These are phyloP conservation scores for Pseudocercospora fijiensis DNA, from an alignment of 2,329 filamentous ascomycete genomes.

Conservation along the genomic window DNA sequence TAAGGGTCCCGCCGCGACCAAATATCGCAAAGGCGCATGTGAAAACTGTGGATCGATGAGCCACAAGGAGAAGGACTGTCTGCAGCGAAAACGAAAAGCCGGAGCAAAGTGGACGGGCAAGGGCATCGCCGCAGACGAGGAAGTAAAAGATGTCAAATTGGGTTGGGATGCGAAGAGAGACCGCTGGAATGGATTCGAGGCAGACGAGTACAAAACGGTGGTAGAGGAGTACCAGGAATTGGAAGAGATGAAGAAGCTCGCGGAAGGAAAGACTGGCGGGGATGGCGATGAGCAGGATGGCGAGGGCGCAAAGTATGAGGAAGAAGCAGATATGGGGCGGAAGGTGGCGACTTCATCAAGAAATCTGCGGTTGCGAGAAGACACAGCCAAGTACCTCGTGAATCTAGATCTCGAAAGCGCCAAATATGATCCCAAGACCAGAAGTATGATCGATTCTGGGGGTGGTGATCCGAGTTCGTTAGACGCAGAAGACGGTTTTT, in stretches of 20 bases:
- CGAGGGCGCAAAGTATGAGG: conserved; percentile 71
- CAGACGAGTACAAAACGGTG: conserved; percentile 80
- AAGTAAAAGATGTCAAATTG: conserved; percentile 78
- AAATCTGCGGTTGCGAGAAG: conserved; percentile 88
- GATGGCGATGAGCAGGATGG: conserved; percentile 50
- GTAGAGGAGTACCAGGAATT: conserved; percentile 85
- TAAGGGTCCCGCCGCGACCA: conserved; percentile 84
- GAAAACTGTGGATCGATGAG: conserved; percentile 98
- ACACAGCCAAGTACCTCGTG: conserved; percentile 93
- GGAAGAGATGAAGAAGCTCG: conserved; percentile 65
- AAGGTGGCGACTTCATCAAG: conserved; percentile 87
- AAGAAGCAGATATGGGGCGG: conserved; percentile 94
- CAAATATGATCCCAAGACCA: conserved; percentile 95
- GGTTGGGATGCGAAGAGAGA: conserved; percentile 98
- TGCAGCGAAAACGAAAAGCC: conserved; percentile 81
- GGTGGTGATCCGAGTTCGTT: conserved; percentile 74
- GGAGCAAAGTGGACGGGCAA: conserved; percentile 90
- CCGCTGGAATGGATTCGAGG: conserved; percentile 97
- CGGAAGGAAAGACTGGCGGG: conserved; percentile 41
- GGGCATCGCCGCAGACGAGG: conserved; percentile 90
- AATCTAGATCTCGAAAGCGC: conserved; percentile 95
- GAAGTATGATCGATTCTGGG: conserved; percentile 72
- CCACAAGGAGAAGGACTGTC: conserved; percentile 91
- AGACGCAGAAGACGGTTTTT: conserved; percentile 90
- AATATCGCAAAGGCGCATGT: conserved; percentile 95